A percentile compares a stretch with the other conserved stretches of the same genome.
Conservation (phyloP, 176 grass and related monocot genomes). For the Carex pumila region DNA sequence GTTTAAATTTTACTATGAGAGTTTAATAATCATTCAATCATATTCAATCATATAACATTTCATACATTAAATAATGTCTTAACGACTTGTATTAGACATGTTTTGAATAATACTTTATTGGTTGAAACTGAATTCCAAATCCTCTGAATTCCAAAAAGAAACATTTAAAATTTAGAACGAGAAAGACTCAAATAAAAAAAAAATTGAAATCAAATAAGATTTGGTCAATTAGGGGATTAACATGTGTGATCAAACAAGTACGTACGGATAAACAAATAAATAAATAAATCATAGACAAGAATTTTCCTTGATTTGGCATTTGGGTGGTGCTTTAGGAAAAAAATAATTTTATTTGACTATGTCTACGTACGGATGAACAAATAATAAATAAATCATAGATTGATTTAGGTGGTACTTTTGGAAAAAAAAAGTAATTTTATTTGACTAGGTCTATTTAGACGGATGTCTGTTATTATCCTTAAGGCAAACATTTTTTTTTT, state of each 20-base stretch:
- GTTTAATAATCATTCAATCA: no score
- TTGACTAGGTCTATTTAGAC: neutral
- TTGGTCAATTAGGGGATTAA: neutral
- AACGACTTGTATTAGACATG: no score
- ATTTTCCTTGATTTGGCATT: neutral
- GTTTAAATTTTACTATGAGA: no score
- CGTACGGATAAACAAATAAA: neutral
- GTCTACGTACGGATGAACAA: neutral
- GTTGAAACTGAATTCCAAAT: no score
- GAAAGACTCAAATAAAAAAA: neutral
- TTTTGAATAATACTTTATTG: no score
- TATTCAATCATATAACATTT: no score
- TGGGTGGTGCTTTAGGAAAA: neutral
- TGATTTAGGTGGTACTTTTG: no score
- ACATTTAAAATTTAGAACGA: neutral
- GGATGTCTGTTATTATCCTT: neutral
- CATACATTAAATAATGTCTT: no score
- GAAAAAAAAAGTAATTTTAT: no score
- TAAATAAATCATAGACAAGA: neutral
- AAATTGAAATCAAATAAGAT: neutral
- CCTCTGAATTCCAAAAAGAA: neutral
- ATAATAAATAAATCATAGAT: no score
- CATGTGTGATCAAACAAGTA: neutral
- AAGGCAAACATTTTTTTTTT: neutral
- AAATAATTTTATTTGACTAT: neutral